Evolutionary conservation across 75 land plant species (phyloP), one percentile per base, ranked within the genome.

Genomic region (Cunninghamia lanceolata): DNA sequence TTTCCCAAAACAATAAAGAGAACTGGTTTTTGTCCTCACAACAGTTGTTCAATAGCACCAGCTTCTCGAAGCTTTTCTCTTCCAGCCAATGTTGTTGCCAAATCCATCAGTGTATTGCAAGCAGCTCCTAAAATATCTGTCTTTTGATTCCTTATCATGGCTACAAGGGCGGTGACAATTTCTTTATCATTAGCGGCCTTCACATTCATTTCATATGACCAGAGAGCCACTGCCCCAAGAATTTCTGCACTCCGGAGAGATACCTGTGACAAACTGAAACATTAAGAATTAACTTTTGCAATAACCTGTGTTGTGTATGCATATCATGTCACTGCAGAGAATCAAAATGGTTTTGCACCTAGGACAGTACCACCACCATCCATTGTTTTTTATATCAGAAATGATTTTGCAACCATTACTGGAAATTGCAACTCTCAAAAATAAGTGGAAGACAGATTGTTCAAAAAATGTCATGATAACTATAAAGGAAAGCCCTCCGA

Each of bases 51-150:
- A n/a, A 90, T 34, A 46, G 89, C 91, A 71, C 88, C 84, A 8
- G 54, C 68, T 39, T 88, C 82, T 7, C 89, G 73, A 73, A 95
- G 63, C 39, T 83, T 82, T n/a, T 75, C 85, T 39, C 89, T 56
- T 43, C 92, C 92, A 56, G 81, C 11, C 2, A 86, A 85, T 45
- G 91, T 89, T 13, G 88, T 85, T 13, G 91, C 89, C 63, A 95
- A 80, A 91, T 95, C 95, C 91, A 93, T 73, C 42, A 95, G 56
- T 75, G 94, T 89, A 91, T 89, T 89, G 68, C 89, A 91, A 46
- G 89, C 91, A 68, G 88, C 89, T 83, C 63, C 11, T 21, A 56
- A 52, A 34, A 87, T 85, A 50, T 81, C 85, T 43, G 32, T 78
- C 5, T 75, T 54, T 1, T 59, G 35, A 81, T 79, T 78, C 40